Conservation (phyloP, 192 early-diverging fungal genomes). For the Obelidium mucronatum region DNA sequence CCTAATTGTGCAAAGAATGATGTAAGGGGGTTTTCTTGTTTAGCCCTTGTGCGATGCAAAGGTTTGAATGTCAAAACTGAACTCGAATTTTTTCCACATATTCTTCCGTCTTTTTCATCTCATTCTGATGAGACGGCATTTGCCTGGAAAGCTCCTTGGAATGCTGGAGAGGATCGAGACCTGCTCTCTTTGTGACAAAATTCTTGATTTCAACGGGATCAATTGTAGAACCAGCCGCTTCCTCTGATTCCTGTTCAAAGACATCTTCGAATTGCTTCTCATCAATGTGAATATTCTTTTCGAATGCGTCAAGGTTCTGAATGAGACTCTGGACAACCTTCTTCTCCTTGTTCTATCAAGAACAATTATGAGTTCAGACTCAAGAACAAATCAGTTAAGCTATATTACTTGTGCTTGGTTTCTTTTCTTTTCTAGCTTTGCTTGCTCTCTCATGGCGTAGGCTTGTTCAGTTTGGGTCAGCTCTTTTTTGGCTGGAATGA, state of each 20-base stretch:
- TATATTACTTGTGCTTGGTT: not conserved
- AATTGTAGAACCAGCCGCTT: not conserved
- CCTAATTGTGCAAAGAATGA: constrained; percentile 32
- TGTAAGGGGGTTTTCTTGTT: not conserved
- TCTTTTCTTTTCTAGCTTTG: not conserved
- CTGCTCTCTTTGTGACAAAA: constrained; percentile 43
- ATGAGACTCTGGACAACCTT: constrained; percentile 18
- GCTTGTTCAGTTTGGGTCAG: constrained; percentile 7
- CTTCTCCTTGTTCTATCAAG: not conserved
- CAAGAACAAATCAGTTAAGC: not conserved
- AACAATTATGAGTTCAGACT: not conserved
- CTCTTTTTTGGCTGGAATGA: constrained; percentile 7
- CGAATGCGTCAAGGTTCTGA: constrained; percentile 39
- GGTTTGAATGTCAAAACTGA: not conserved
- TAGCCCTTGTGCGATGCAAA: too few species aligned
- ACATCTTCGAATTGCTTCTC: not conserved
- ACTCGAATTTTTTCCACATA: constrained; percentile 58
- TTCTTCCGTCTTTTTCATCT: constrained; percentile 39
- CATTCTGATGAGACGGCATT: constrained; percentile 31
- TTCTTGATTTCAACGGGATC: constrained; percentile 42
- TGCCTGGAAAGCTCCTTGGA: constrained; percentile 42
- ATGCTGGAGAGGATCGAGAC: constrained; percentile 50
- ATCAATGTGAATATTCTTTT: constrained; percentile 35
- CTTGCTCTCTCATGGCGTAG: constrained; percentile 3
- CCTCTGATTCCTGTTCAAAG: not conserved